Base-by-base conservation (phyloP, 176 grass and related monocot genomes). In the Stipa capillata region DNA sequence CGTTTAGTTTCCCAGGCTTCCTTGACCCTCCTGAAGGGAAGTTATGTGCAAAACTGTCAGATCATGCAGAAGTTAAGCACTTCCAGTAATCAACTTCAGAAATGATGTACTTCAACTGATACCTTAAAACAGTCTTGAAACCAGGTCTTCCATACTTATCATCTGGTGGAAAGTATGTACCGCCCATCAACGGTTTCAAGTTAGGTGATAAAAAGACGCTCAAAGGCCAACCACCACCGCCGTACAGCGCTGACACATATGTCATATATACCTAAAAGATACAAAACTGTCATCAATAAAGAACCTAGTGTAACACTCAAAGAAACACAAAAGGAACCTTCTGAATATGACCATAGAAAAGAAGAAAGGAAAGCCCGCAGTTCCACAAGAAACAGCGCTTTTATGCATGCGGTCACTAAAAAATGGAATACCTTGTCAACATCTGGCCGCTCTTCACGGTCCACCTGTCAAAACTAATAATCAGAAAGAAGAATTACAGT, bases 71-170 rank as follows among this genome's bases (percentile, higher is more conserved):
- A 54, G 24, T 53, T 63, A 64, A 13, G 8, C 18, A 25, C 53
- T 16, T 32, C 32, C 15, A 67, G 69, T 20, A 34, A 36, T 21
- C 52, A 66, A 60, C 36, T 74, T 69, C 40, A 63, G 3, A 67
- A 24, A 76, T 33, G 7, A 33, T 52, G 25, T 15, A 68, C 18
- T 69, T 69, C 34, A 66, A 42, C 18, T 65, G 12, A 56, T 79
- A 97, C 95, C 95, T 97, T 59, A 97, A 79, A 60, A 94, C 63
- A 85, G 92, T 94, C 79, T 97, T 97, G 85, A 97, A 97, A n/a
- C 95, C 95, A 16, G 89, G 87, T 90, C 87, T 70, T 36, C 92
- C 92, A 86, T 90, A 89, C 5, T 94, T 90, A 70, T 97, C 95
- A 90, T 97, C 91, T 1, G 95, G 95, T 63, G 95, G 92, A 45